These are phyloP conservation scores for Amaranthus tricolor DNA, from an alignment of 179 eudicot genomes.

Conservation along the genomic window DNA sequence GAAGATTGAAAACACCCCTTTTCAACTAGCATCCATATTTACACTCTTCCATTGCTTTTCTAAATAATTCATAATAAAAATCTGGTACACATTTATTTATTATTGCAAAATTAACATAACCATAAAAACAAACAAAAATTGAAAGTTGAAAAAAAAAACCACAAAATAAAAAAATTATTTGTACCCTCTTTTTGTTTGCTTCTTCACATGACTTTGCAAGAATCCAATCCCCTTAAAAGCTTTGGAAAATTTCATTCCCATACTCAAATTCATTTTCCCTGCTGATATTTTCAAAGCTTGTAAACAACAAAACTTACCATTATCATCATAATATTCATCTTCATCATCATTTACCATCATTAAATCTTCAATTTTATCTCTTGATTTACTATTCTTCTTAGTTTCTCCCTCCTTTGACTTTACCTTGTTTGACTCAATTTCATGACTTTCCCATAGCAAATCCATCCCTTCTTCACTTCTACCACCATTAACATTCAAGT, in stretches of 20 bases:
- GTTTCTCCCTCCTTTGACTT: slow-evolving; percentile 3
- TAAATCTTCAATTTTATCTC: slow-evolving; percentile 21
- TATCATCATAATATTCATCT: slow-evolving; percentile 27
- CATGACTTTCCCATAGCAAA: slow-evolving; percentile 76
- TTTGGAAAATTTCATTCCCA: slow-evolving; percentile 63
- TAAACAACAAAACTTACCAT: slow-evolving; percentile 61
- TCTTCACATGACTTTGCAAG: slow-evolving; percentile 47
- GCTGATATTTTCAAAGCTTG: slow-evolving; percentile 75
- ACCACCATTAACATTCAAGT: not conserved
- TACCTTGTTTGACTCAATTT: slow-evolving; percentile 40
- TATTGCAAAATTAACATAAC: slow-evolving; percentile 9
- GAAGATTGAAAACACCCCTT: slow-evolving; percentile 8
- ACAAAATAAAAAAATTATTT: slow-evolving; percentile 17
- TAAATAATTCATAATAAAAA: not conserved
- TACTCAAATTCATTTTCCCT: slow-evolving; percentile 70
- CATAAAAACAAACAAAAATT: not conserved
- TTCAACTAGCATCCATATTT: slow-evolving; percentile 19
- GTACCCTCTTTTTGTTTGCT: slow-evolving; percentile 46
- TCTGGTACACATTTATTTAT: slow-evolving; percentile 4
- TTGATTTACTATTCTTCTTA: slow-evolving; percentile 17
- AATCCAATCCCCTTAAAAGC: slow-evolving; percentile 77
- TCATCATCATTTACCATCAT: slow-evolving; percentile 14
- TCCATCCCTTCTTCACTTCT: slow-evolving; percentile 75
- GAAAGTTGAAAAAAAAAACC: not conserved
- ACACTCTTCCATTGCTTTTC: not conserved